Evolutionary conservation across 2,329 filamentous ascomycete genomes (phyloP).

Genomic region (Nemania bipapillata): DNA sequence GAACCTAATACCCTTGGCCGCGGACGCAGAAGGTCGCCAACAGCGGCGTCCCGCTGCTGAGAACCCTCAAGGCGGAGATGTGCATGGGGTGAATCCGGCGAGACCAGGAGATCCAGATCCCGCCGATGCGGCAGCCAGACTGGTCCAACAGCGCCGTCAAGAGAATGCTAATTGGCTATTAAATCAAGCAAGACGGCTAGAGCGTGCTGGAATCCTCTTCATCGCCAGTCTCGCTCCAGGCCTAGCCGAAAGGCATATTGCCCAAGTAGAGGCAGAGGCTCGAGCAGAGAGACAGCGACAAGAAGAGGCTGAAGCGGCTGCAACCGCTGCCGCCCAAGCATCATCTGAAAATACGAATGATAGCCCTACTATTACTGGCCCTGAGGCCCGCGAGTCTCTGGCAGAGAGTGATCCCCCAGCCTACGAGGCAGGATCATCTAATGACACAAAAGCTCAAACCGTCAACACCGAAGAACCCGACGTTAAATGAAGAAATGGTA

Average conservation of each 20-base stretch:
- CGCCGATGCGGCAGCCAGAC: slow-evolving; percentile 63
- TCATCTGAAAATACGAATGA: slow-evolving; percentile 28
- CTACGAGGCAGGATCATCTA: slow-evolving; percentile 9
- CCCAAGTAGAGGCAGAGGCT: slow-evolving; percentile 65
- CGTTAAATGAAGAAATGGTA: slow-evolving; percentile 3
- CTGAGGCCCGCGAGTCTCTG: slow-evolving; percentile 14
- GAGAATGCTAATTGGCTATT: slow-evolving; percentile 62
- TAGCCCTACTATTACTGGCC: not conserved
- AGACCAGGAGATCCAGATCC: slow-evolving; percentile 54
- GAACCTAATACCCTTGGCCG: slow-evolving; percentile 66
- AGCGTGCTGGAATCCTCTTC: slow-evolving; percentile 71
- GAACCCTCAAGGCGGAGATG: slow-evolving; percentile 48
- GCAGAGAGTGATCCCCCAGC: not conserved
- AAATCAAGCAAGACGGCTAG: slow-evolving; percentile 63
- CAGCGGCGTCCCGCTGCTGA: slow-evolving; percentile 43
- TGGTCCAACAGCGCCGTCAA: slow-evolving; percentile 61
- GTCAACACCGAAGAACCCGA: slow-evolving; percentile 2
- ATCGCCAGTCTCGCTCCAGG: slow-evolving; percentile 74
- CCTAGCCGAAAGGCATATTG: slow-evolving; percentile 73
- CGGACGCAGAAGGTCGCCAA: slow-evolving; percentile 44
- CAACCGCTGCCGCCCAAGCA: slow-evolving; percentile 50
- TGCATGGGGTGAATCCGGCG: slow-evolving; percentile 45
- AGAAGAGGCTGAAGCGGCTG: slow-evolving; percentile 57
- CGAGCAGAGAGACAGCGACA: slow-evolving; percentile 58
- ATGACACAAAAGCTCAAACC: not conserved